Base-by-base conservation (phyloP, 257 asterid genomes). In the Misopates orontium region DNA sequence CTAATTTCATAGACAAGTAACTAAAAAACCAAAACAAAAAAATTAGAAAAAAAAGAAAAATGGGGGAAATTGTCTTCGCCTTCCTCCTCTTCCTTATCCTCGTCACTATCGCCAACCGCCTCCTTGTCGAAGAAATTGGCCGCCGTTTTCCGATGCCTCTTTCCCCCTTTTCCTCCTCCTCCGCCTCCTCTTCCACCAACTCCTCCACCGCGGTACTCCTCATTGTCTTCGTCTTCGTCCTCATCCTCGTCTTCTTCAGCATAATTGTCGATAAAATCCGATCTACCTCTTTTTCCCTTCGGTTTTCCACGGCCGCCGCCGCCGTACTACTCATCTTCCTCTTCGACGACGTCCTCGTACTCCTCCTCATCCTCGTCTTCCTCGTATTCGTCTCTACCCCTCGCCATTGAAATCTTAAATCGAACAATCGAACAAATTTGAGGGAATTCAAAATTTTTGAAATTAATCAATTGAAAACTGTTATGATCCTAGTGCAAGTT, bases 71-170 rank as follows among this genome's bases (percentile, higher is more conserved):
- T n/a, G 65, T 90, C 99, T 57, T 90, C 99, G 70, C 82, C 96
- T 48, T 87, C 99, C 53, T 90, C 96, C 22, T 94, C 99, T 36
- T 94, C 97, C 75, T 93, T 97, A 0, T 93, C 98, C 1, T 86
- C 97, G 22, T 87, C 98, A 69, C 86, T 89, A 55, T 88, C 96
- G 60, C 85, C 97, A 3, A 69, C 77, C 12, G 96, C 96, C 70
- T 93, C 96, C 59, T 78, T 81, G 20, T 93, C 98, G 52, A 93
- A 85, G 63, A 84, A 87, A 36, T 36, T 36, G 11, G 42, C 42
- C 10, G 31, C 24, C 1, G 16, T 54, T 1, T 9, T 54, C 8
- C 24, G 8, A 54, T 21, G 17, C 1, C 15, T 10, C 10, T 9
- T 80, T 67, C 21, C 87, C 77, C 0, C 77, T 84, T 4, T 84